phyloP scores from a whole-genome alignment of 2,329 filamentous ascomycete species.

The Fusarium devonianum region DNA sequence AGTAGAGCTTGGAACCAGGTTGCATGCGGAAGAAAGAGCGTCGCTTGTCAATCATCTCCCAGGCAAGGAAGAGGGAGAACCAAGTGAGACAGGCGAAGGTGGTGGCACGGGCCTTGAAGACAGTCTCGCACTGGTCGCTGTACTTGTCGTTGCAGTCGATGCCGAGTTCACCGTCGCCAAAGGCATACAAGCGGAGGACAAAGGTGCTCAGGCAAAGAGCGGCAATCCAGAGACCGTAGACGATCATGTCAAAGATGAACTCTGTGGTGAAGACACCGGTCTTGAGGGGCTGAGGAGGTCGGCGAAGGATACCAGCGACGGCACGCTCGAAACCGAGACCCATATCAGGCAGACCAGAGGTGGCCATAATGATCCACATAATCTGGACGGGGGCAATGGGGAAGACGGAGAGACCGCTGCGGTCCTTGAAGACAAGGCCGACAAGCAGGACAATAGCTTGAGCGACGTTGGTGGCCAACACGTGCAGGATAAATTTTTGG shows the following conservation, averaged over 20 bases:
- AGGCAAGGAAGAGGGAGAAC: constrained; percentile 79
- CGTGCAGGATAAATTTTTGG: constrained; percentile 75
- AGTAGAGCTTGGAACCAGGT: constrained; percentile 64
- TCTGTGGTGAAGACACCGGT: constrained; percentile 71
- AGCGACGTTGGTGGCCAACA: constrained; percentile 74
- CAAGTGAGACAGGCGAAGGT: constrained; percentile 78
- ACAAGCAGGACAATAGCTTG: constrained; percentile 74
- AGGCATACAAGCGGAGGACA: constrained; percentile 69
- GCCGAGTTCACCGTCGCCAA: constrained; percentile 67
- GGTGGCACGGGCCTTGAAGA: constrained; percentile 76
- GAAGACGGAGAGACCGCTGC: constrained; percentile 70
- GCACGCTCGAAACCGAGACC: constrained; percentile 77
- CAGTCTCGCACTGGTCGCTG: constrained; percentile 62
- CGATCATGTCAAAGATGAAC: constrained; percentile 70
- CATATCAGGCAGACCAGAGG: constrained; percentile 77
- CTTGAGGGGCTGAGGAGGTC: constrained; percentile 69
- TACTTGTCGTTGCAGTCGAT: constrained; percentile 66
- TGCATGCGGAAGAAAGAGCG: constrained; percentile 80
- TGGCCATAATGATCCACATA: constrained; percentile 84
- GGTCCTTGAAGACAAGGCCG: constrained; percentile 76
- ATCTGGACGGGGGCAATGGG: constrained; percentile 79
- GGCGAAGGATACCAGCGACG: constrained; percentile 71
- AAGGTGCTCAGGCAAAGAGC: constrained; percentile 69
- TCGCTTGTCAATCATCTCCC: constrained; percentile 78
- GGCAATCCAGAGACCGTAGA: constrained; percentile 74